A percentile compares a stretch with the other conserved stretches of the same genome.
Conservation (phyloP, 2,329 filamentous ascomycete genomes). For the Colletotrichum tamarilloi region DNA sequence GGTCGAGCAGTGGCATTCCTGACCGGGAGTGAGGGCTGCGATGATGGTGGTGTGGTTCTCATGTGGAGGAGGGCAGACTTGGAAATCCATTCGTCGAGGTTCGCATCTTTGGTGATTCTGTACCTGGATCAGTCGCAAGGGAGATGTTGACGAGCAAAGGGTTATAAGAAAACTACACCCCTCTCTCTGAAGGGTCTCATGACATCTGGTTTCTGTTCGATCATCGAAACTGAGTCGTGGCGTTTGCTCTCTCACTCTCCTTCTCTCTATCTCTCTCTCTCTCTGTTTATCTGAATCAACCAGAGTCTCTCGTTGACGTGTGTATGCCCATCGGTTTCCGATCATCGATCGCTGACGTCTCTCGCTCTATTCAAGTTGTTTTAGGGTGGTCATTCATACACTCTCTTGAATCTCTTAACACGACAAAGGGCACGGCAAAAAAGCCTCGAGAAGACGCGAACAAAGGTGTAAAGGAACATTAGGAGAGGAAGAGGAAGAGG, state of each 20-base stretch:
- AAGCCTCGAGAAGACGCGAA: neutral
- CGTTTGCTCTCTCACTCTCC: neutral
- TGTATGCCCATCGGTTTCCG: neutral
- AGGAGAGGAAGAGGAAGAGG: neutral
- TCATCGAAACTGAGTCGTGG: neutral
- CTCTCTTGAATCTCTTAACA: neutral
- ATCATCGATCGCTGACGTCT: neutral
- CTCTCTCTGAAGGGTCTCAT: neutral
- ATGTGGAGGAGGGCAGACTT: neutral
- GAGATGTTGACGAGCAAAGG: neutral
- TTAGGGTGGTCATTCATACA: neutral
- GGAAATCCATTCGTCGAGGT: neutral
- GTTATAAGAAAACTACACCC: conserved; percentile 22
- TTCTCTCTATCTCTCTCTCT: conserved; percentile 2
- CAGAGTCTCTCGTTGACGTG: conserved; percentile 21
- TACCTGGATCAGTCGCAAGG: conserved; percentile 26
- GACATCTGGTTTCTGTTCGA: neutral
- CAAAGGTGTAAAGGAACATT: neutral
- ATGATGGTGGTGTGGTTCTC: conserved; percentile 7
- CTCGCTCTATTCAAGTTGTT: neutral
- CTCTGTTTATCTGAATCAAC: neutral
- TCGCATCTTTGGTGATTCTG: conserved; percentile 2
- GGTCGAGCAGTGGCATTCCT: conserved; percentile 15
- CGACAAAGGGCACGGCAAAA: neutral
- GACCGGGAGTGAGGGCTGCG: neutral